Evolutionary conservation across 345 rosid species (phyloP).

Genomic region (Citrus unshiu): DNA sequence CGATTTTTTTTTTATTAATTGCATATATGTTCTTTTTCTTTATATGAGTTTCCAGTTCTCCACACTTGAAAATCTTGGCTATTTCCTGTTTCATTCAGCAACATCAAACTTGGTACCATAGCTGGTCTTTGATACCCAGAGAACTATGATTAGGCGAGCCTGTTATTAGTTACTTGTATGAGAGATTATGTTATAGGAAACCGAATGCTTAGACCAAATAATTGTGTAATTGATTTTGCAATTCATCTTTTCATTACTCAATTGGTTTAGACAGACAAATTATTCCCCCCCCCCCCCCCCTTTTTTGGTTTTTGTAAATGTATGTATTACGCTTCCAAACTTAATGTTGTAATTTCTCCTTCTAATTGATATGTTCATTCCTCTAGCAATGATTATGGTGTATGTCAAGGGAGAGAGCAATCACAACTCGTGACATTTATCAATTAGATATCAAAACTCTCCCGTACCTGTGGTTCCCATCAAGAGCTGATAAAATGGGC

Average conservation of each 20-base stretch:
- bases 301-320: neutral
- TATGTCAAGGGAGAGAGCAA: no score
- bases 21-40: neutral
- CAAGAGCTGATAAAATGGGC: no score
- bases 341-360: neutral
- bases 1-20: conserved; percentile 5
- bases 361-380: neutral
- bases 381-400: neutral
- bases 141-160: neutral
- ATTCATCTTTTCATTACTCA: neutral
- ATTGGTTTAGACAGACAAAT: neutral
- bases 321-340: neutral
- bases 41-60: conserved; percentile 5
- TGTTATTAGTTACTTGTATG: conserved; percentile 12
- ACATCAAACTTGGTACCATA: neutral
- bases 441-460: no score
- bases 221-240: neutral
- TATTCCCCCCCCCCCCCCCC: no score
- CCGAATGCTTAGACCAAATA: neutral
- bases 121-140: neutral
- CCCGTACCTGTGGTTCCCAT: no score
- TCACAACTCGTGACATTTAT: no score
- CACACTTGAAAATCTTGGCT: neutral
- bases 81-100: conserved; percentile 4
- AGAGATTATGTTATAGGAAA: neutral